Conservation (phyloP, 2,329 filamentous ascomycete genomes). For the Colletotrichum gigasporum region DNA sequence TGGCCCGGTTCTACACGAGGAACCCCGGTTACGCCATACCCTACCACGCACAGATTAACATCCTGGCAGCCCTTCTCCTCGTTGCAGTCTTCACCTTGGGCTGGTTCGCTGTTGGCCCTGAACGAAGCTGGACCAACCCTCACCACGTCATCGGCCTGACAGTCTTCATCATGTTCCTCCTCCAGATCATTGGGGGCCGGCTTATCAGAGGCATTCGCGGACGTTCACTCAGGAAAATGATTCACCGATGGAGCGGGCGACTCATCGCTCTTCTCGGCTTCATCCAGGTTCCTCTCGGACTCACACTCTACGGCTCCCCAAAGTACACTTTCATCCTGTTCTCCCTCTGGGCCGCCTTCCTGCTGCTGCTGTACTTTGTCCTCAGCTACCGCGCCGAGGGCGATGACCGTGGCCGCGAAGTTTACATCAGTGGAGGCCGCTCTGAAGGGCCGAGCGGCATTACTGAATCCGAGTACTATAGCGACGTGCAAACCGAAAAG, state of each 20-base stretch:
- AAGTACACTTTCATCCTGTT: constrained; percentile 87
- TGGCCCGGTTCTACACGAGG: constrained; percentile 74
- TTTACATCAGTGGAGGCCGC: constrained; percentile 67
- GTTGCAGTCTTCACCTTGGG: constrained; percentile 80
- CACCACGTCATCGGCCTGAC: constrained; percentile 87
- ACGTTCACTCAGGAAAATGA: constrained; percentile 63
- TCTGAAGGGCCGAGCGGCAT: constrained; percentile 56
- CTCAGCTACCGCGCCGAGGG: constrained; percentile 75
- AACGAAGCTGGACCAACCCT: constrained; percentile 78
- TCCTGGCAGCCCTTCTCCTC: constrained; percentile 72
- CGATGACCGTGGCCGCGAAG: constrained; percentile 60
- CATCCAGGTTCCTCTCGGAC: constrained; percentile 85
- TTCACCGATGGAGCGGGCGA: constrained; percentile 91
- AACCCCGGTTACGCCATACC: constrained; percentile 70
- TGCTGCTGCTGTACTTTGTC: constrained; percentile 82
- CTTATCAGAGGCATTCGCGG: constrained; percentile 65
- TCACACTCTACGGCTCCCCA: constrained; percentile 93
- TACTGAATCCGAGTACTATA: constrained; percentile 53
- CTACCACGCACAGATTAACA: constrained; percentile 79
- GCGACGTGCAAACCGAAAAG: constrained; percentile 48
- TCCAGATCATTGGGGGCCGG: constrained; percentile 76
- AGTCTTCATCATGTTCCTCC: constrained; percentile 76
- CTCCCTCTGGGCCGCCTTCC: constrained; percentile 77
- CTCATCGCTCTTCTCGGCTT: constrained; percentile 83
- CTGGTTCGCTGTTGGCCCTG: constrained; percentile 80